Percentiles rank a stretch among this genome's conserved stretches.
These are phyloP conservation scores for Myrica gale DNA, from an alignment of 306 rosid species.

Conservation along the genomic window DNA sequence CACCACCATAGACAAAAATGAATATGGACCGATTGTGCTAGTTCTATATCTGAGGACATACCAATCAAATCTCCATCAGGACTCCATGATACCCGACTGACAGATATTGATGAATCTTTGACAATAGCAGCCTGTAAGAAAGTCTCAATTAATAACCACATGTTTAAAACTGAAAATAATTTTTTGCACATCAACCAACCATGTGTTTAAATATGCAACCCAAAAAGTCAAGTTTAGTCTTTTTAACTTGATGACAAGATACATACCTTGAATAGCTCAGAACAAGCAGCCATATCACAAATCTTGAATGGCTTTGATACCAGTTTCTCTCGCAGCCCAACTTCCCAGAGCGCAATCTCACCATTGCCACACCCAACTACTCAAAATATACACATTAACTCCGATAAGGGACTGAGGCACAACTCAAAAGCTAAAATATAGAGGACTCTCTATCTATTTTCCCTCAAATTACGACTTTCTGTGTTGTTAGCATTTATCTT, in stretches of 20 bases:
- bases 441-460: background rate
- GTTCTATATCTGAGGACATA: conserved; percentile 32
- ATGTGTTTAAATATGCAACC: background rate
- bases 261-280: conserved; percentile 46
- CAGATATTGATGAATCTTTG: conserved; percentile 62
- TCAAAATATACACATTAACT: conserved; percentile 31
- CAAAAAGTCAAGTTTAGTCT: background rate
- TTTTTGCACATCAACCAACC: background rate
- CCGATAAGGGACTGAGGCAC: background rate
- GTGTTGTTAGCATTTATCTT: conserved; percentile 16
- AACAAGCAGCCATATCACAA: conserved; percentile 32
- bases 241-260: background rate
- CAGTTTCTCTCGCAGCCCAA: conserved; percentile 41
- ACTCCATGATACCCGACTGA: conserved; percentile 82
- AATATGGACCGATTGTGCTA: background rate
- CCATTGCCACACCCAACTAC: conserved; percentile 61
- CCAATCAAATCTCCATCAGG: conserved; percentile 84
- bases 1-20: conserved; percentile 30
- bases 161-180: background rate
- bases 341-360: conserved; percentile 61
- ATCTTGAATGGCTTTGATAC: conserved; percentile 46
- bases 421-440: background rate
- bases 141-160: conserved; percentile 35
- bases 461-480: background rate
- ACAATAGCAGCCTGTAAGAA: conserved; percentile 57